Evolutionary conservation across 768 basidiomycete genomes (phyloP), one percentile per base, ranked within the genome.

Genomic region (Boletus speciosus): DNA sequence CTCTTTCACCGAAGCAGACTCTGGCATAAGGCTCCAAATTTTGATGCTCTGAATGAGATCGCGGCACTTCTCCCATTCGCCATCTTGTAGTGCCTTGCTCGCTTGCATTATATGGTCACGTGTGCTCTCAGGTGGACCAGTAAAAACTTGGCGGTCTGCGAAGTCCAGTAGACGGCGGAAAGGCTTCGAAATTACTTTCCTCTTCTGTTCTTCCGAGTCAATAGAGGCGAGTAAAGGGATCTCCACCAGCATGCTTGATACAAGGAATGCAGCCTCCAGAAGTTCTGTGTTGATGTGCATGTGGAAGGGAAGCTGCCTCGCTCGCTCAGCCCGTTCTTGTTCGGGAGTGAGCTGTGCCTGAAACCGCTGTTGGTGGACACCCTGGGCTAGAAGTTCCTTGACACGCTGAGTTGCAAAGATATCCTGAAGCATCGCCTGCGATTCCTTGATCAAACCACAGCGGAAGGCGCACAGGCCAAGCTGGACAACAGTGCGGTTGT

Each of bases 61-160:
- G 43, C 89, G 83, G 64, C 94, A 96, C 65, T 88, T 86, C 69
- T 96, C 90, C 97, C 97, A 99, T 63, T 98, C 93, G 16, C 96
- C 97, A 57, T 89, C 85, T 73, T 98, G 94, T 44, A 99, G 72
- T 2, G 97, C 95, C 72, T 93, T 98, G 73, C 90, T 92, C 2
- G 97, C 97, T 71, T 98, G 96, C 91, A 98, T 97, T 71, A 99
- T 96, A 68, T 98, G 97, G 66, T 99, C 97, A 34, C 97, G 79
- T 32, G 96, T 98, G 65, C 91, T 98, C 73, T 99, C 97, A n/a
- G 94, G 93, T 2, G 95, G 94, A 2, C 95, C 97, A 23, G 93
- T 95, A 73, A 99, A 99, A 11, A 97, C 88, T 74, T 98, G 97
- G 29, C 93, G 84, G 64, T 98, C 97, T 1, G 96, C 95, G 66